These are phyloP conservation scores for Pichia terricola DNA, from an alignment of 1,139 yeast species.

Conservation along the genomic window DNA sequence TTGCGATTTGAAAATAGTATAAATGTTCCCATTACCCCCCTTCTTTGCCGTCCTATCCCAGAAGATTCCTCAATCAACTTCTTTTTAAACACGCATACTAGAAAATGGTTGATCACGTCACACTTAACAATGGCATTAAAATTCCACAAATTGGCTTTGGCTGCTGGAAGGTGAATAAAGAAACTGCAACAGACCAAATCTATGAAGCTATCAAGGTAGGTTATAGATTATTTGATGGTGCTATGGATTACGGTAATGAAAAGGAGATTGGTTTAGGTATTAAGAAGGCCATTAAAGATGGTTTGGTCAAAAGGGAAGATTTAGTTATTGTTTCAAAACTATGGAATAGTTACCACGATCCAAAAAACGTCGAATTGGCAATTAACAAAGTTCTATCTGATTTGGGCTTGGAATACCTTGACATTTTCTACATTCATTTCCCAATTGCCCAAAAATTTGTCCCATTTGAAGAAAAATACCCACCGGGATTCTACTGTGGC, in stretches of 20 bases:
- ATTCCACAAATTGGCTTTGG: constrained; percentile 27
- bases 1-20: no score
- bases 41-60: no score
- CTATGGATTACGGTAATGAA: constrained; percentile 72
- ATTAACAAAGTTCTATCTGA: constrained; percentile 55
- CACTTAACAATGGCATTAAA: constrained; percentile 22
- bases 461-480: constrained; percentile 67
- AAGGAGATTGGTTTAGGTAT: constrained; percentile 66
- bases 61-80: no score
- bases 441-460: constrained; percentile 69
- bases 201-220: constrained; percentile 34
- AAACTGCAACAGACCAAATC: constrained; percentile 35
- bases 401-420: constrained; percentile 59
- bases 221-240: constrained; percentile 70
- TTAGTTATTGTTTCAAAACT: constrained; percentile 68
- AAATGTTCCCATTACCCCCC: no score
- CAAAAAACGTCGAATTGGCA: constrained; percentile 48
- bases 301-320: constrained; percentile 62
- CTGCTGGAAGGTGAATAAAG: constrained; percentile 38
- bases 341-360: constrained; percentile 74
- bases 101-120: constrained; percentile 1
- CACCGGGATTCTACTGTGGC: constrained; percentile 65
- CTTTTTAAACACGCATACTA: neutral
- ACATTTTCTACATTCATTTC: constrained; percentile 70
- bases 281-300: constrained; percentile 53